Conservation (phyloP, 106 monocot species). For the Alisma plantagoaquatica region DNA sequence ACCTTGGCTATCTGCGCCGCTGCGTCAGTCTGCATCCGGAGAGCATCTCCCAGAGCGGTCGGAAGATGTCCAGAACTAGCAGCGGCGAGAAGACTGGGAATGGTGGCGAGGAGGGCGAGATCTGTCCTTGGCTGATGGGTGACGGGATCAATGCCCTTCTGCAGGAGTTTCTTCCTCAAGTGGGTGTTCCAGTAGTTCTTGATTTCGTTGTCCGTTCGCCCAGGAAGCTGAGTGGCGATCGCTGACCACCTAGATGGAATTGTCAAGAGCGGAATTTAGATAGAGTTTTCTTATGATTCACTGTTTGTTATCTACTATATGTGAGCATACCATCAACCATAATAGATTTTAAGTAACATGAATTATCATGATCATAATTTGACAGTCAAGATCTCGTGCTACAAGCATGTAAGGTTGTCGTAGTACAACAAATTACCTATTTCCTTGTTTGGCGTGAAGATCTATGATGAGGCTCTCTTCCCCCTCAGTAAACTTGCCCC, state of each 20-base stretch:
- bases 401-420: no score
- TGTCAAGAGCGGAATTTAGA: slow-evolving; percentile 43
- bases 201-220: slow-evolving; percentile 50
- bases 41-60: slow-evolving; percentile 9
- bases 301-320: no score
- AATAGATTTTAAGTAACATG: no score
- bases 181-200: slow-evolving; percentile 71
- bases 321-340: no score
- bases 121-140: slow-evolving; percentile 28
- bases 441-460: no score
- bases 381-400: no score
- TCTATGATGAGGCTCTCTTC: slow-evolving; percentile 49
- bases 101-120: slow-evolving; percentile 15
- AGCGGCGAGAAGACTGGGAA: slow-evolving; percentile 16
- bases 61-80: slow-evolving; percentile 1
- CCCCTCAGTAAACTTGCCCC: slow-evolving; percentile 45
- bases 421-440: no score
- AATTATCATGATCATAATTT: no score
- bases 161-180: slow-evolving; percentile 38
- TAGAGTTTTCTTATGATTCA: no score
- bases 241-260: slow-evolving; percentile 37
- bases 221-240: slow-evolving; percentile 24
- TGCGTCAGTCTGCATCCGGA: slow-evolving; percentile 18
- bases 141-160: slow-evolving; percentile 43
- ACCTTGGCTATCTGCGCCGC: no score